A percentile compares a stretch with the other conserved stretches of the same genome.
Conservation (phyloP, 73 alveolate genomes). For the Breviolum minutum region DNA sequence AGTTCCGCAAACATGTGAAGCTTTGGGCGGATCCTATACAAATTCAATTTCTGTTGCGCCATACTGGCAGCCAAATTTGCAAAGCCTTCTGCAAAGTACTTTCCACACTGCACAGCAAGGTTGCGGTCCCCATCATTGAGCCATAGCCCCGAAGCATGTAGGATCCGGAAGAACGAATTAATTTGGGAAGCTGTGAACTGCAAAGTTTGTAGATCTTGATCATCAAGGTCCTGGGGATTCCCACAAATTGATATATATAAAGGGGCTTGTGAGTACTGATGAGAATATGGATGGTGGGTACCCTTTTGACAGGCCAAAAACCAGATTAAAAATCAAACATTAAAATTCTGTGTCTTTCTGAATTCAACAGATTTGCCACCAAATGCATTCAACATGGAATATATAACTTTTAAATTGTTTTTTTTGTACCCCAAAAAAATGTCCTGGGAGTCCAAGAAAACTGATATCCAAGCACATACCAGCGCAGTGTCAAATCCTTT, state of each 20-base stretch:
- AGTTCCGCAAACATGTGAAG: slow-evolving; percentile 21
- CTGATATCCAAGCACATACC: background rate
- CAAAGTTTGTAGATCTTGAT: background rate
- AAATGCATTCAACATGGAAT: background rate
- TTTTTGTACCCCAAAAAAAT: background rate
- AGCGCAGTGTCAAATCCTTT: slow-evolving; percentile 24
- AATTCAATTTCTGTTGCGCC: too few relatives aligned
- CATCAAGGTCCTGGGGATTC: background rate
- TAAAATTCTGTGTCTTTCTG: too few relatives aligned
- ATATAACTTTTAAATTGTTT: background rate
- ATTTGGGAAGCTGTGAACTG: background rate
- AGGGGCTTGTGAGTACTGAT: too few relatives aligned
- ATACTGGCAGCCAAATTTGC: background rate
- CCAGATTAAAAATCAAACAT: too few relatives aligned
- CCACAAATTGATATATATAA: too few relatives aligned
- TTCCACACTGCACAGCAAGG: background rate
- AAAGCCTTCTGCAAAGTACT: background rate
- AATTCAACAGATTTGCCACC: too few relatives aligned
- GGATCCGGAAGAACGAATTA: background rate
- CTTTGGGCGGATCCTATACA: slow-evolving; percentile 6
- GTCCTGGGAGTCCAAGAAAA: background rate
- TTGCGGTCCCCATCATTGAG: background rate
- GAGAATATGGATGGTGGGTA: too few relatives aligned
- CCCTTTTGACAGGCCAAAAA: too few relatives aligned
- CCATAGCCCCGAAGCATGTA: slow-evolving; percentile 19